Base-by-base conservation (phyloP, 768 basidiomycete genomes). In the Kwoniella newhampshirensis region DNA sequence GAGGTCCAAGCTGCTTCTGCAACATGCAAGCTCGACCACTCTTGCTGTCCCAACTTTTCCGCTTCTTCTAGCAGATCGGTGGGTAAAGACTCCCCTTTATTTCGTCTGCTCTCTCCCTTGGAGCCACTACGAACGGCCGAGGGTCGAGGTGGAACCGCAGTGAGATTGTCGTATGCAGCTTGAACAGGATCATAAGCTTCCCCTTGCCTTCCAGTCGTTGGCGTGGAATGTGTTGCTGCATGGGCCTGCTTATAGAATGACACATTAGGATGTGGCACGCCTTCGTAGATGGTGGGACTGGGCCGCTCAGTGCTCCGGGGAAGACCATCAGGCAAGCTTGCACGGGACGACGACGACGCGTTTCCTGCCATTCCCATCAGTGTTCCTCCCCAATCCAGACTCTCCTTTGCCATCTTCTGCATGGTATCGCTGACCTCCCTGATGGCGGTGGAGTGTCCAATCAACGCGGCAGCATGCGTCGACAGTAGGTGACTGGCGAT, bases 401-500 rank as follows among this genome's bases (percentile, higher is more conserved):
- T 61, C 47, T 65, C 63, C 48, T 52, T 54, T 2, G 68, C 68
- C 56, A 70, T 54, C 13, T 48, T 59, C 6, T 41, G 37, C 63
- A 70, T 65, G 15, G 59, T 52, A 43, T 67, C 63, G 40, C 56
- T 49, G 6, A 47, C 36, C 15, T 65, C 62, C 4, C 36, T 42
- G 40, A 64, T 57, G 6, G 25, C 35, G 2, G 39, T 46, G 9
- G 62, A 64, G 11, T 67, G 66, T 21, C 54, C 44, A 50, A 70
- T 60, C 12, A 67, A 42, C 2, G 46, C 56, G 6, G 63, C 41
- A 11, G 66, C 68, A 39, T 70, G 68, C 4, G 60, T 58, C 2
- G 63, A 64, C 5, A 70, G 57, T 3, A 70, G 56, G 26, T 70
- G 68, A 7, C 65, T 67, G 6, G 68, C 68, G n/a, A 70, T 61